Evolutionary conservation across 2,329 filamentous ascomycete genomes (phyloP), one percentile per base, ranked within the genome.

Genomic region (Geosmithia putterillii): DNA sequence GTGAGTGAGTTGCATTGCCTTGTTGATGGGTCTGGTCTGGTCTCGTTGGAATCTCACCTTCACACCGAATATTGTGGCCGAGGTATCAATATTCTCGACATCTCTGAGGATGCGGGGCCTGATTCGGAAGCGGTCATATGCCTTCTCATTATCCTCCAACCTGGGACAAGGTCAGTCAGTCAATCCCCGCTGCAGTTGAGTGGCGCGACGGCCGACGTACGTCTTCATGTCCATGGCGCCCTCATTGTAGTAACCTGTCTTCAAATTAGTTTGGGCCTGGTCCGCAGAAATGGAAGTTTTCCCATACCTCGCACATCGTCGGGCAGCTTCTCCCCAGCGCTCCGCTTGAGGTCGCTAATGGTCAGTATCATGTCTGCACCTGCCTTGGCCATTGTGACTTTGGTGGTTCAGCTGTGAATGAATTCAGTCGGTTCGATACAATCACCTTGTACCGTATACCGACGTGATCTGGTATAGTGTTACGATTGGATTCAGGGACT

Each of bases 201-300:
- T 22, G 14, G 2, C 18, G 42, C n/a, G 3, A 15, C 14, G 7
- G 12, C 15, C 10, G 17, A 41, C 47, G 12, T 46, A 52, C 51
- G 49, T 52, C 9, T 51, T 44, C 17, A 53, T 57, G 47, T 74
- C 71, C 58, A 74, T 75, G 4, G 72, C 70, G 5, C 73, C 73
- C 46, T 70, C 72, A 51, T 77, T 76, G 54, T 70, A 76, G 56
- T 75, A 77, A 42, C 75, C 73, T 52, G 23, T 23, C 12, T n/a
- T 17, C 38, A 14, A n/a, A 15, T 37, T 21, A 43, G 17, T 20
- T 7, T 20, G 3, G 12, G 19, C 17, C 9, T 7, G 9, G 14
- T 36, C 14, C 19, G 21, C 14, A 17, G 14, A 25, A 21, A 12
- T 37, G 10, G 28, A 4, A 14, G 6, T 18, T 37, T 36, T 9